Evolutionary conservation across 805 yeast genomes (phyloP), one percentile per base, ranked within the genome.

Genomic region (Cyberlindnera mrakii): DNA sequence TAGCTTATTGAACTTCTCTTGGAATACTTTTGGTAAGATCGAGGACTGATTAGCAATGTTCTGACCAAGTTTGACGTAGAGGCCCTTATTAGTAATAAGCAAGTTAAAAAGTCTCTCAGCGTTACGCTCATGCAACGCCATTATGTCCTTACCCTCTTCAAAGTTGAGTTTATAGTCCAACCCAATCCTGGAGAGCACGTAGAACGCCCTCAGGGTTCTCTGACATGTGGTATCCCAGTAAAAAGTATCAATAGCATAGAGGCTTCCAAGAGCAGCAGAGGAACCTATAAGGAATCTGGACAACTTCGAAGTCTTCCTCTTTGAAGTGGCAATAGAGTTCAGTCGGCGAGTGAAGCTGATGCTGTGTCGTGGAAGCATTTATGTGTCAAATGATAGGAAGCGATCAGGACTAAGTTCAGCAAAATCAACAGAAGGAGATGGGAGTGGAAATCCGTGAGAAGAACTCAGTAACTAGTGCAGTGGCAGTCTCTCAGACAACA

Each of bases 11-110:
- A 85, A 80, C 52, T 74, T 71, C 33, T 66, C 71, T 50, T 79
- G 86, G 60, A 67, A 83, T 17, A 78, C 82, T 30, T 66, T 60
- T 3, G 95, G 95, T 49, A 85, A 75, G 53, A 82, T 67, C 23
- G 72, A 63, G 1, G 87, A 80, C 58, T 85, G 93, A 54, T 84
- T 78, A 3, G 93, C 91, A 37, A 85, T 71, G 40, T 85, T 81
- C 67, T 85, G 93, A 19, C 93, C 95, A 51, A 82, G 61, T 58
- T 85, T 85, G 58, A 85, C 80, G 56, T 82, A 85, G 16, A 85
- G 67, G 2, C 85, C 84, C 49, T 72, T 74, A 54, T 78, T 78
- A 11, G 54, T 54, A 31, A 59, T 57, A 43, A 78, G 55, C 40
- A 79, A 57, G 35, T 71, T 54, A 50, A 67, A 68, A 40, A 79